Evolutionary conservation across 495 filamentous ascomycete species (phyloP), one percentile per base, ranked within the genome.

Genomic region (Astrothelium subdiscretum): DNA sequence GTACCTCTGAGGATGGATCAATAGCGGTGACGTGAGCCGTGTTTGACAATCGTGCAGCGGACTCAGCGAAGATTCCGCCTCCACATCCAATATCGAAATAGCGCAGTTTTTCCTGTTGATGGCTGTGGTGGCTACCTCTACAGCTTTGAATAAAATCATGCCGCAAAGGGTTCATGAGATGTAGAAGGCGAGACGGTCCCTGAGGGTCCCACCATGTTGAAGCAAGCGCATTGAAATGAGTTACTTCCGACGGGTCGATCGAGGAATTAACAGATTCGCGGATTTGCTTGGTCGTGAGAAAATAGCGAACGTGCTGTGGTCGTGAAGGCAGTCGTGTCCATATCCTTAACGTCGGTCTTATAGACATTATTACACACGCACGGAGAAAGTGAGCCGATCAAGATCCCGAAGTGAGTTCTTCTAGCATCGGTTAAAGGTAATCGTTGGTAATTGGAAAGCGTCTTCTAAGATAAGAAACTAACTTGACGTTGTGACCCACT

Each of bases 141-240:
- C 92, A 96, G 38, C 77, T 72, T 2, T 77, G 74, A 72, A 98
- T 94, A 77, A 97, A 97, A 70, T 90, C 85, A 74, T 97, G 91
- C 32, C 94, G 91, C 44, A 95, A 83, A 11, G 95, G 94, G 78
- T 98, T 97, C 94, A 98, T 97, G 57, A 95, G 85, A 74, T 97
- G 95, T 1, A 98, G 85, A 65, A 96, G 85, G 15, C 92, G 85
- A 0, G 91, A 97, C 22, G 91, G 85, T 59, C 94, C 94, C 75
- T 95, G 85, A 1, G 94, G 89, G 75, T 97, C 95, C 94, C 94
- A 98, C 94, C 94, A 98, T 68, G 85, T 85, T 67, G 86, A 88
- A 69, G 95, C 94, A 63, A 98, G 90, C 65, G 85, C 82, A 69
- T 90, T 89, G 81, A 98, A 98, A 77, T 98, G 94, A 43, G 89